A percentile compares a stretch with the other conserved stretches of the same genome.
These are phyloP conservation scores for Acacia confusa DNA, from an alignment of 306 rosid genomes.

Conservation along the genomic window DNA sequence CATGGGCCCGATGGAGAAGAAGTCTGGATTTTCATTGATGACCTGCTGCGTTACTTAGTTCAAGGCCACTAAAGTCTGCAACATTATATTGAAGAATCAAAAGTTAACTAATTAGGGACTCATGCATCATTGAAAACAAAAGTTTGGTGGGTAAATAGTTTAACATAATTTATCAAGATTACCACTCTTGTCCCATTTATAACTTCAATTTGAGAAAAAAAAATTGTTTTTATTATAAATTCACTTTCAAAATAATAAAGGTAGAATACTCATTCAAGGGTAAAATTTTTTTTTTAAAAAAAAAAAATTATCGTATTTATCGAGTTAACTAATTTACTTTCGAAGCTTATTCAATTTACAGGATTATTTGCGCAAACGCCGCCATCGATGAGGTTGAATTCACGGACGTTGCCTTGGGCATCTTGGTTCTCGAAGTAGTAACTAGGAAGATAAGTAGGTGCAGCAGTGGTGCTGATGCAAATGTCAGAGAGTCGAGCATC, in stretches of 20 bases:
- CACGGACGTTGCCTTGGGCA: constrained; percentile 22
- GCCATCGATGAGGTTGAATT: constrained; percentile 52
- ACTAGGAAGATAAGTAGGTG: constrained; percentile 45
- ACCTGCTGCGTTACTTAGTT: constrained; percentile 25
- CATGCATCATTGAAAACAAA: not conserved
- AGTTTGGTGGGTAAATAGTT: not conserved
- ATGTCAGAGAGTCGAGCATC: constrained; percentile 45
- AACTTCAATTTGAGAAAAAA: too few species aligned
- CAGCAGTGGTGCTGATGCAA: constrained; percentile 49
- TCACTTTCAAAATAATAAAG: too few species aligned
- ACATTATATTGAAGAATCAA: constrained; percentile 29
- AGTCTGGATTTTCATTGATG: constrained; percentile 10
- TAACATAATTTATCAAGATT: not conserved
- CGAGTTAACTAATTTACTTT: too few species aligned
- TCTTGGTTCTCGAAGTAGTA: constrained; percentile 38
- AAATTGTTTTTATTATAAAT: too few species aligned
- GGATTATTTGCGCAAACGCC: constrained; percentile 53
- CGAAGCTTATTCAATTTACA: constrained; percentile 29
- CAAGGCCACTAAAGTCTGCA: constrained; percentile 27
- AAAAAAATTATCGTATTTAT: too few species aligned
- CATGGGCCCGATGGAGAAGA: constrained; percentile 29
- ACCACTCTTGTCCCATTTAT: too few species aligned
- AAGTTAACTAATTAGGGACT: not conserved
- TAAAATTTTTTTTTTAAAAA: too few species aligned
- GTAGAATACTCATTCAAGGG: too few species aligned